phyloP scores from a whole-genome alignment of 768 basidiomycete species.

The Leucosporidium creatinivorum region DNA sequence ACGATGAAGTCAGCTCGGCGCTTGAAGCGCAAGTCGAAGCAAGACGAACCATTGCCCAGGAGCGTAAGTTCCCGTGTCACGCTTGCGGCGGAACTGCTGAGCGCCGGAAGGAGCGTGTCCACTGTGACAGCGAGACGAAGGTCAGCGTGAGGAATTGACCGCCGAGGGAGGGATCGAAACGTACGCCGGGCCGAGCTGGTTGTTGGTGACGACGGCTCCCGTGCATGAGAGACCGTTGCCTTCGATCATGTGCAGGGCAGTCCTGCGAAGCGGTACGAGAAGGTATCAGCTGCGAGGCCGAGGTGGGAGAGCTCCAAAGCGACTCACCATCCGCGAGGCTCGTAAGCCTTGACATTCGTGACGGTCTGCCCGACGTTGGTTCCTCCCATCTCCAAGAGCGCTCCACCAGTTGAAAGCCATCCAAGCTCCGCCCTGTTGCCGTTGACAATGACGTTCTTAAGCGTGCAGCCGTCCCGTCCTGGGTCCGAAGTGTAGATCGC shows the following conservation, averaged over 20 bases:
- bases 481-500: slow-evolving; percentile 1
- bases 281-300: not conserved
- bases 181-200: slow-evolving; percentile 4
- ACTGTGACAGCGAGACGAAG: too few species aligned
- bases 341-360: not conserved
- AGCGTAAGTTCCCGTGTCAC: not conserved
- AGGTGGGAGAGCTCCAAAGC: too few species aligned
- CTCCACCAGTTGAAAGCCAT: not conserved
- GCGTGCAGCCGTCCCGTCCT: not conserved
- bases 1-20: too few species aligned
- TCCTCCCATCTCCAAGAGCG: slow-evolving; percentile 13
- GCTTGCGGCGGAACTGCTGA: not conserved
- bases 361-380: not conserved
- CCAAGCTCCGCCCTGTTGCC: slow-evolving; percentile 7
- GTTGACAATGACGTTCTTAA: slow-evolving; percentile 8
- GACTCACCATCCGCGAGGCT: slow-evolving; percentile 20
- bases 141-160: too few species aligned
- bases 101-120: not conserved
- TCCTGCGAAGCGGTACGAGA: not conserved
- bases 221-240: too few species aligned
- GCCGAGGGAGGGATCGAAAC: too few species aligned
- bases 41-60: slow-evolving; percentile 5
- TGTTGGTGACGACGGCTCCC: not conserved
- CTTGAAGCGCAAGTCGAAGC: not conserved
- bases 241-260: not conserved